Base-by-base conservation (phyloP, 2,329 filamentous ascomycete genomes). In the Aspergillus transmontanensis region DNA sequence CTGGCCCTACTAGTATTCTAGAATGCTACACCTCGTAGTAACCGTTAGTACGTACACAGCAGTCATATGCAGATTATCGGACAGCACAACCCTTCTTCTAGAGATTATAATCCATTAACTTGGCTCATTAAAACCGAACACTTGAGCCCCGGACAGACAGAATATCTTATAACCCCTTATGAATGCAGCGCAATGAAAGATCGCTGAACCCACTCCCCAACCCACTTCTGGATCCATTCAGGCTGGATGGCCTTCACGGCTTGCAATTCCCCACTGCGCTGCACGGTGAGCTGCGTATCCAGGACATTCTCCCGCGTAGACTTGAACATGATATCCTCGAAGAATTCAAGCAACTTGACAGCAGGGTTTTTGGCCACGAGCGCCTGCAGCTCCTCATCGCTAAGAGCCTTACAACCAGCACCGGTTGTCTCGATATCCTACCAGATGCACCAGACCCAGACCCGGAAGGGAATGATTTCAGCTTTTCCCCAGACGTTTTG, bases 221-320 rank as follows among this genome's bases (percentile, higher is more conserved):
- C 63, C 77, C 77, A 80, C 59, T 73, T 74, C 6, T 59, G 54
- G 64, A 80, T 69, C 77, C 72, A 80, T 26, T 73, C 68, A 1
- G 57, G 11, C 23, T 66, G 71, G 1, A 80, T 66, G 2, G 70
- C 66, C 10, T 67, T 56, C 57, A 79, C 61, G 1, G 58, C 45
- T 19, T 67, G 64, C 28, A 80, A 59, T 5, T 67, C 71, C 6
- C 65, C 16, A 59, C 76, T 79, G 7, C n/a, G 11, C 51, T 43
- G n/a, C 1, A 58, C 64, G 3, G 68, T 70, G 19, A 64, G 59
- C 14, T 54, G 55, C 4, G 60, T 65, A 7, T 69, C 64, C 7
- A 72, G 46, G n/a, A 59, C 51, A 63, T 70, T 70, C 11, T 58
- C 43, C 60, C 65, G 21, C 16, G 19, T 39, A 11, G 14, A 23